phyloP scores from a whole-genome alignment of 1,284 basidiomycete genomes.

The Pseudozyma sp. region DNA sequence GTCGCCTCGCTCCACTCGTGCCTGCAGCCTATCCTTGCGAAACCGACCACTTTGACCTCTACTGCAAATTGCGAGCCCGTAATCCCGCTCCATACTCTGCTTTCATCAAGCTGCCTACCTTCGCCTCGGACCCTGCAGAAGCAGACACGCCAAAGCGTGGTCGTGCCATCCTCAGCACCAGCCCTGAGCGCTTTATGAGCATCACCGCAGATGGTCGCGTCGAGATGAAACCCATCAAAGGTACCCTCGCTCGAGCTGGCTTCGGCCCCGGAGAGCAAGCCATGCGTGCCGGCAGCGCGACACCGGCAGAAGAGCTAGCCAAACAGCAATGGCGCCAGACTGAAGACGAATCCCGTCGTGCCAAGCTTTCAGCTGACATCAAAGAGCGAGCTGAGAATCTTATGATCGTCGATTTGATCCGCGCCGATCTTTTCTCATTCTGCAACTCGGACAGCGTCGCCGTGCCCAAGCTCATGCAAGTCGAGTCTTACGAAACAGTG shows the following conservation, averaged over 20 bases:
- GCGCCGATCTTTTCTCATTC: conserved; percentile 85
- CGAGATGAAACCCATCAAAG: conserved; percentile 95
- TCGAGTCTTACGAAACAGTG: conserved; percentile 94
- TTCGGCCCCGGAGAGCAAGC: conserved; percentile 57
- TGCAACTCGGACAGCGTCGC: conserved; percentile 79
- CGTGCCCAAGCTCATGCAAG: conserved; percentile 85
- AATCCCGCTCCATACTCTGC: conserved; percentile 94
- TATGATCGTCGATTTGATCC: conserved; percentile 98
- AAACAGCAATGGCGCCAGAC: conserved; percentile 46
- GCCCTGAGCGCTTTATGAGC: conserved; percentile 93
- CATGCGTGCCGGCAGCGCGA: conserved; percentile 30
- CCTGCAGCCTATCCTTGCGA: conserved; percentile 14
- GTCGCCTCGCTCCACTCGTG: conserved; percentile 51
- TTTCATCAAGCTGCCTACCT: conserved; percentile 78
- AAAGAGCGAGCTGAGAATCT: conserved; percentile 98
- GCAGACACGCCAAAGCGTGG: conserved; percentile 67
- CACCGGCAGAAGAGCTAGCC: conserved; percentile 26
- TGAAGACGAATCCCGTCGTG: conserved; percentile 69
- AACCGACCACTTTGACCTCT: conserved; percentile 57
- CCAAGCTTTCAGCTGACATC: conserved; percentile 77
- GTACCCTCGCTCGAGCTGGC: conserved; percentile 72
- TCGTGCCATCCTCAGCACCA: conserved; percentile 77
- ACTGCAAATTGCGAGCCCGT: conserved; percentile 71
- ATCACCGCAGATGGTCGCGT: conserved; percentile 77
- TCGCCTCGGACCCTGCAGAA: conserved; percentile 59